phyloP scores from a whole-genome alignment of 176 grass and related monocot genomes.

The Neostapfia colusana region DNA sequence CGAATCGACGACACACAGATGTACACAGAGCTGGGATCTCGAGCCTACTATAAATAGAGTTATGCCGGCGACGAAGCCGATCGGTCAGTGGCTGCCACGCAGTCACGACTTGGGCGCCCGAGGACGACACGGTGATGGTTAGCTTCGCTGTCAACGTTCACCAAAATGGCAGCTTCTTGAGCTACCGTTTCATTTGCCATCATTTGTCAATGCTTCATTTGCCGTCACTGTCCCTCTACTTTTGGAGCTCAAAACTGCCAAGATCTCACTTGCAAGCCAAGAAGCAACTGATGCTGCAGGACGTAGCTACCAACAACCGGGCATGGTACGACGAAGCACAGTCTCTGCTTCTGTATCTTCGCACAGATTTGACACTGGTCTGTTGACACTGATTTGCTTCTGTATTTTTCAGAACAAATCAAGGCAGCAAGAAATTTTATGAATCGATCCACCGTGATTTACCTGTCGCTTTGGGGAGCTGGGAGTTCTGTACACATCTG shows the following conservation, averaged over 20 bases:
- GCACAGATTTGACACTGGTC: no score
- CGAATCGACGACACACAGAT: neutral
- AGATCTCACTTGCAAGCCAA: conserved; percentile 14
- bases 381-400: conserved; percentile 10
- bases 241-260: neutral
- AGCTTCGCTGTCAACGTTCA: neutral
- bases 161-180: neutral
- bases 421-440: conserved; percentile 76
- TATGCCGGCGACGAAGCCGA: neutral
- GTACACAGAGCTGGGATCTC: neutral
- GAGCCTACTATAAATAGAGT: neutral
- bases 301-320: neutral
- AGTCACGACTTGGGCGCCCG: neutral
- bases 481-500: conserved; percentile 82
- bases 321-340: no score
- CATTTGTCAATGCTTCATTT: no score
- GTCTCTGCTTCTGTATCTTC: no score
- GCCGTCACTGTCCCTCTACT: neutral
- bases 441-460: conserved; percentile 72
- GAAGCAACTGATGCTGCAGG: neutral
- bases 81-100: neutral
- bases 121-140: neutral
- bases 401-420: conserved; percentile 63
- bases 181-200: neutral
- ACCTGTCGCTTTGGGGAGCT: conserved; percentile 68